phyloP scores from a whole-genome alignment of 2,329 filamentous ascomycete species.

The Arthrobotrys iridis region DNA sequence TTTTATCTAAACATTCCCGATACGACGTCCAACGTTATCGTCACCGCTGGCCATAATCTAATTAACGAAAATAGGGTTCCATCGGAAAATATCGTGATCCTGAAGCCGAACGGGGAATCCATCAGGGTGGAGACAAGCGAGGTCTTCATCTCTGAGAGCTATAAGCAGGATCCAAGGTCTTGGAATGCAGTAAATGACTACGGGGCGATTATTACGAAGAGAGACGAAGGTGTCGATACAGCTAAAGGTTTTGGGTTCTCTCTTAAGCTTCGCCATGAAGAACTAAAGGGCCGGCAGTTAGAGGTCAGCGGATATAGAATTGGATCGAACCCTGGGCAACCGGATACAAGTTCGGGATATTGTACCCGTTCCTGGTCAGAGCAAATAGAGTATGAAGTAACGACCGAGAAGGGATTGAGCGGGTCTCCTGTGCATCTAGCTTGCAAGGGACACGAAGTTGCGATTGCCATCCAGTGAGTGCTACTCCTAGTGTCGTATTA shows the following conservation, averaged over 20 bases:
- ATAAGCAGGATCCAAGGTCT: constrained; percentile 1
- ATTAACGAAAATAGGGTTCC: neutral
- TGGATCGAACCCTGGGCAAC: neutral
- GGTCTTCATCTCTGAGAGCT: constrained; percentile 11
- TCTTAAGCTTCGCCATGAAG: constrained; percentile 2
- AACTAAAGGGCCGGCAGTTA: neutral
- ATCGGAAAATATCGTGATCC: constrained; percentile 2
- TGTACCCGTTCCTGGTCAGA: neutral
- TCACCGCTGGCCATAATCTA: constrained; percentile 23
- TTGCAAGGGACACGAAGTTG: constrained; percentile 20
- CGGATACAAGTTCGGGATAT: constrained; percentile 5
- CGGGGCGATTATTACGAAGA: neutral
- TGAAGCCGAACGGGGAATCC: neutral
- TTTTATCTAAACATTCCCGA: constrained; percentile 28
- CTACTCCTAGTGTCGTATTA: neutral
- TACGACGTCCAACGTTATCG: neutral
- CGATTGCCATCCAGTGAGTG: constrained; percentile 21
- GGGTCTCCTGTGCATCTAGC: constrained; percentile 24
- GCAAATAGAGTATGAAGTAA: constrained; percentile 12
- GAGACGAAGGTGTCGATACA: neutral
- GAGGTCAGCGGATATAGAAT: constrained; percentile 13
- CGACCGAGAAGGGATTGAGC: constrained; percentile 17
- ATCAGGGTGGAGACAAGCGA: neutral
- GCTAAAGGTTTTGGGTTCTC: constrained; percentile 25
- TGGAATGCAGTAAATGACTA: constrained; percentile 18